A percentile compares a stretch with the other conserved stretches of the same genome.
Conservation (phyloP, 1,284 basidiomycete genomes). For the Ceratobasidium theobromae region DNA sequence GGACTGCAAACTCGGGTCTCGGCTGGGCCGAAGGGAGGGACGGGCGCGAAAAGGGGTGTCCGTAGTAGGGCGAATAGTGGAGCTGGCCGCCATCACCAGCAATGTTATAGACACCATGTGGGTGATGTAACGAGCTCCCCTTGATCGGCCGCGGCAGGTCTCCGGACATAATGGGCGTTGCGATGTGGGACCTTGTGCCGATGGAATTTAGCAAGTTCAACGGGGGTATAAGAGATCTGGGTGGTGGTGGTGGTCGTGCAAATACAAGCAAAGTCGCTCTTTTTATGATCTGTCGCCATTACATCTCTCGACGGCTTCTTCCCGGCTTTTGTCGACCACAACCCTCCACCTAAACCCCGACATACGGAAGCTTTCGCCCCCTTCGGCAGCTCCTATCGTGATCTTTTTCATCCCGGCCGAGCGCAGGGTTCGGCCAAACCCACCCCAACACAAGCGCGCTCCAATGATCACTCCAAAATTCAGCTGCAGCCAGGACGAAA, state of each 20-base stretch:
- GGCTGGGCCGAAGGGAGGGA: background rate
- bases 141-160: slow-evolving; percentile 21
- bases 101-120: background rate
- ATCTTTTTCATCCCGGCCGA: background rate
- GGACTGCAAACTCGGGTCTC: slow-evolving; percentile 10
- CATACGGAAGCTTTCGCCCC: background rate
- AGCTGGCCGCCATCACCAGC: background rate
- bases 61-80: background rate
- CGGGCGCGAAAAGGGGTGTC: background rate
- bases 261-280: slow-evolving; percentile 11
- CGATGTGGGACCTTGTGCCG: background rate
- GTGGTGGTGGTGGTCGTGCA: slow-evolving; percentile 7
- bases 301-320: background rate
- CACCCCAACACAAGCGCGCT: background rate
- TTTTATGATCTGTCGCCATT: background rate
- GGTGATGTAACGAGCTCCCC: slow-evolving; percentile 3
- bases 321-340: background rate
- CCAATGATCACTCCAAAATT: slow-evolving; percentile 79
- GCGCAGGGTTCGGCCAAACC: background rate
- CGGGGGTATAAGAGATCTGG: background rate
- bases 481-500: slow-evolving; percentile 66
- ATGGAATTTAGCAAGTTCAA: background rate
- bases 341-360: background rate
- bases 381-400: background rate
- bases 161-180: slow-evolving; percentile 26